Evolutionary conservation across 2,329 filamentous ascomycete genomes (phyloP).

Genomic region (Aspergillus chevalieri): DNA sequence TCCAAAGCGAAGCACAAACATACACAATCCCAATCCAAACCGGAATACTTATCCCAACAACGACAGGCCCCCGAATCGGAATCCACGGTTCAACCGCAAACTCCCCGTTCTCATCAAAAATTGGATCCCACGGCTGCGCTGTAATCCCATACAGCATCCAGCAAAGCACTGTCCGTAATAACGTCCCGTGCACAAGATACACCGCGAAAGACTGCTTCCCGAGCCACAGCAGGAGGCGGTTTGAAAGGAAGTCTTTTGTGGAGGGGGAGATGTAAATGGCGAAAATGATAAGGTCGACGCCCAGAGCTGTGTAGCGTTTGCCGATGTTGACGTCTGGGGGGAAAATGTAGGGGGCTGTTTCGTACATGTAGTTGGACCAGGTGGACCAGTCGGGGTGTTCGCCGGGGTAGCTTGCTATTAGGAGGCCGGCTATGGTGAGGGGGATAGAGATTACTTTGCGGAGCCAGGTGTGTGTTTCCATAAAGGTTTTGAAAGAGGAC

Average conservation of each 20-base stretch:
- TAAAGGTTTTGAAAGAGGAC: conserved; percentile 40
- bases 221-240: conserved; percentile 48
- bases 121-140: conserved; percentile 39
- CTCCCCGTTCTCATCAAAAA: conserved; percentile 36
- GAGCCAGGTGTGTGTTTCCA: conserved; percentile 36
- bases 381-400: conserved; percentile 45
- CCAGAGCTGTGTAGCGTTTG: conserved; percentile 45
- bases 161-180: conserved; percentile 46
- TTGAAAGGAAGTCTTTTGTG: conserved; percentile 46
- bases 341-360: conserved; percentile 41
- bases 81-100: conserved; percentile 39
- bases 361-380: conserved; percentile 44
- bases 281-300: conserved; percentile 45
- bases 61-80: conserved; percentile 33
- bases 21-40: conserved; percentile 45
- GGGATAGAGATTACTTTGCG: conserved; percentile 33
- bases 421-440: conserved; percentile 41
- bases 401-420: conserved; percentile 46
- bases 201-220: conserved; percentile 53
- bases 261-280: conserved; percentile 47
- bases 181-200: conserved; percentile 50
- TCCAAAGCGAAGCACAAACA: conserved; percentile 46
- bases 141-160: conserved; percentile 50
- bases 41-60: conserved; percentile 40
- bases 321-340: conserved; percentile 39